A percentile compares a stretch with the other conserved stretches of the same genome.
phyloP scores from a whole-genome alignment of 208 protist genomes.

The Leishmania major region DNA sequence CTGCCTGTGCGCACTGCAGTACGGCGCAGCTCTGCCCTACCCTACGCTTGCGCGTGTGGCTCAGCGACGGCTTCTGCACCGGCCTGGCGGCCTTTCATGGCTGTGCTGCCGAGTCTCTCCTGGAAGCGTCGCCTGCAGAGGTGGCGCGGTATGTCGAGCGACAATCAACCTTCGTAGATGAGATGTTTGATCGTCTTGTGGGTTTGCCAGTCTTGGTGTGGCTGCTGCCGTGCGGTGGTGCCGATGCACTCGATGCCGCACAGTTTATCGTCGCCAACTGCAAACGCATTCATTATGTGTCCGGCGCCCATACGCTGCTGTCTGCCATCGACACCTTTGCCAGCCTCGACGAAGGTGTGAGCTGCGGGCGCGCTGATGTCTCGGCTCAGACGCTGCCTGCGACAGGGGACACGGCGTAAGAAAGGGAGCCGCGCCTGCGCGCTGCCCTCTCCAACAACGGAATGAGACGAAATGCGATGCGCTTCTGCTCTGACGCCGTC shows the following conservation, averaged over 20 bases:
- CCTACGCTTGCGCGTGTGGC: conserved; percentile 27
- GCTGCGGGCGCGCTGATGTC: neutral
- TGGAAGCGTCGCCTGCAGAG: conserved; percentile 21
- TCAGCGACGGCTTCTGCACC: conserved; percentile 49
- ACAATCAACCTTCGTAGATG: neutral
- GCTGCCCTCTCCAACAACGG: neutral
- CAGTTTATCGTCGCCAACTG: conserved; percentile 39
- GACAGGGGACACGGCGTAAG: neutral
- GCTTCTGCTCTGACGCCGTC: neutral
- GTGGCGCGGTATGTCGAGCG: conserved; percentile 15
- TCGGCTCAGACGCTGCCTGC: neutral
- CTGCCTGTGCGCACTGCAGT: conserved; percentile 34
- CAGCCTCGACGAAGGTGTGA: neutral
- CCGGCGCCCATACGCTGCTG: conserved; percentile 36
- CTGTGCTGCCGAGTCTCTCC: conserved; percentile 37
- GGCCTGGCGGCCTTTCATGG: conserved; percentile 30
- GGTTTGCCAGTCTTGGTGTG: conserved; percentile 57
- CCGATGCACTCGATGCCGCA: neutral
- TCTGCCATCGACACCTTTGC: conserved; percentile 33
- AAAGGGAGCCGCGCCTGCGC: neutral
- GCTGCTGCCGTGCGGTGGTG: conserved; percentile 25
- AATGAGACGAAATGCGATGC: neutral
- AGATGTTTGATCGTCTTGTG: conserved; percentile 26
- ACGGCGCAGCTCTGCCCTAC: conserved; percentile 14
- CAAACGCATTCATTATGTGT: conserved; percentile 41